Conservation (phyloP, 2,329 filamentous ascomycete genomes). For the Ascochyta koolunga region DNA sequence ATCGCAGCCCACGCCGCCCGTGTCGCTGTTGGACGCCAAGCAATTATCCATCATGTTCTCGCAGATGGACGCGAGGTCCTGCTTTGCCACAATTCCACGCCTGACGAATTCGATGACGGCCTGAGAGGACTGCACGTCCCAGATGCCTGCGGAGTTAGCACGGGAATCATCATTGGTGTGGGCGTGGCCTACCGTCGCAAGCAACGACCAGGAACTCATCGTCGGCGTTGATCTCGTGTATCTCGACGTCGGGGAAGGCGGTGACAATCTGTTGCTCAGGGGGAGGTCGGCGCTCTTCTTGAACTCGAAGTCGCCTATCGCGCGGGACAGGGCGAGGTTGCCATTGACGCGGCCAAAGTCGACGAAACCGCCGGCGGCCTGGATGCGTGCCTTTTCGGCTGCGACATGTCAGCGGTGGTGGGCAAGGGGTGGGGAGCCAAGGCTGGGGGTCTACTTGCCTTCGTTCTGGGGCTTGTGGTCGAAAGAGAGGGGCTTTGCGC, state of each 20-base stretch:
- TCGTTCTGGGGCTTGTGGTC: constrained; percentile 99
- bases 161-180: neutral
- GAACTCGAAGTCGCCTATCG: constrained; percentile 99
- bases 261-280: constrained; percentile 99
- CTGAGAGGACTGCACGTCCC: constrained; percentile 99
- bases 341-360: constrained; percentile 98
- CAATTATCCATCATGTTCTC: constrained; percentile 99
- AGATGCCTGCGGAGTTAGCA: constrained; percentile 73
- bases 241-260: constrained; percentile 90
- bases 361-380: constrained; percentile 93
- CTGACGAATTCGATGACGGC: constrained; percentile 96
- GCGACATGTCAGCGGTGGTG: constrained; percentile 27
- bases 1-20: constrained; percentile 95
- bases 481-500: constrained; percentile 97
- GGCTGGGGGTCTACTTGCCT: constrained; percentile 59
- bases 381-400: constrained; percentile 97
- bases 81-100: constrained; percentile 94
- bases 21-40: constrained; percentile 95
- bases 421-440: neutral
- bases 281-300: constrained; percentile 96
- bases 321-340: constrained; percentile 93
- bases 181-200: constrained; percentile 47
- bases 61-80: constrained; percentile 92
- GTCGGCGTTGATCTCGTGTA: constrained; percentile 88
- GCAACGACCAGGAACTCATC: constrained; percentile 76